Conservation (phyloP, 2,329 filamentous ascomycete species). For the Fusarium penzigii region DNA sequence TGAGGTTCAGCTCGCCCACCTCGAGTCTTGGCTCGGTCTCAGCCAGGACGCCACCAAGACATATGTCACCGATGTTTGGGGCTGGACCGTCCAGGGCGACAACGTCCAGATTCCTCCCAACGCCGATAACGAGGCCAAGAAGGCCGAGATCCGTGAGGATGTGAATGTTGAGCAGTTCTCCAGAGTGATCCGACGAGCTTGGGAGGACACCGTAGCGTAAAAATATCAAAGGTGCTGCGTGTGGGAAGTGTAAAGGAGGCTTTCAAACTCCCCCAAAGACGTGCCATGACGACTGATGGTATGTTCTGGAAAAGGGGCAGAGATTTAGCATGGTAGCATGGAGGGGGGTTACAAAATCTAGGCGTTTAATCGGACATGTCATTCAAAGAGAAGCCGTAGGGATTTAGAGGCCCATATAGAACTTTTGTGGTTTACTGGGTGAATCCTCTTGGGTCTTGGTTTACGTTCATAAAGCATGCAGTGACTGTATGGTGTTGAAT, state of each 20-base stretch:
- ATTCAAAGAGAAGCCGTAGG: slow-evolving; percentile 36
- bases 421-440: slow-evolving; percentile 27
- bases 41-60: slow-evolving; percentile 68
- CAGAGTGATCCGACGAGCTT: slow-evolving; percentile 78
- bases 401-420: slow-evolving; percentile 34
- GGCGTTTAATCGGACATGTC: slow-evolving; percentile 41
- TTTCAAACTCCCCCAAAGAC: slow-evolving; percentile 23
- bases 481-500: slow-evolving; percentile 1
- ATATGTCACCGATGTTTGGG: slow-evolving; percentile 82
- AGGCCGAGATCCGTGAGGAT: slow-evolving; percentile 91
- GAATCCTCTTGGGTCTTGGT: slow-evolving; percentile 16
- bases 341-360: slow-evolving; percentile 33
- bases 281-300: slow-evolving; percentile 33
- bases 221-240: slow-evolving; percentile 16
- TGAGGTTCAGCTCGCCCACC: slow-evolving; percentile 66
- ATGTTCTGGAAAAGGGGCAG: slow-evolving; percentile 22
- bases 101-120: slow-evolving; percentile 81
- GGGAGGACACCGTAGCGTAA: slow-evolving; percentile 65
- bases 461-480: slow-evolving; percentile 8
- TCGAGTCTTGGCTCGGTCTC: slow-evolving; percentile 77
- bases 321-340: slow-evolving; percentile 33
- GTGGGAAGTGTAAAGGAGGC: slow-evolving; percentile 12
- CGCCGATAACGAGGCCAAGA: slow-evolving; percentile 96
- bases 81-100: slow-evolving; percentile 76
- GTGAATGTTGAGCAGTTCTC: slow-evolving; percentile 88